A percentile compares a stretch with the other conserved stretches of the same genome.
These are phyloP conservation scores for Saccharomycopsis fermentans DNA, from an alignment of 805 yeast species.

Conservation along the genomic window DNA sequence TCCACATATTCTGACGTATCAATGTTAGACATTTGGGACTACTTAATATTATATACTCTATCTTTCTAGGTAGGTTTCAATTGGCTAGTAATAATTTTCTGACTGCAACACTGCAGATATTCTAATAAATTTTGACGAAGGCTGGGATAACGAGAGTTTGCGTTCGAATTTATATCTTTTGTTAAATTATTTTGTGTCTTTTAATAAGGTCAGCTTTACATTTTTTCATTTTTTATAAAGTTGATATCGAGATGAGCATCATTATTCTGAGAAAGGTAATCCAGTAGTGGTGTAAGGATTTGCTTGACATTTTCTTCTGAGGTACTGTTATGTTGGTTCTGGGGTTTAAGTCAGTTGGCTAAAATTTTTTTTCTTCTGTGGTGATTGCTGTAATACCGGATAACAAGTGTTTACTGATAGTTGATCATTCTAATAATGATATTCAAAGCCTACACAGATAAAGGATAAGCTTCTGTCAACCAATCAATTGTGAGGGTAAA, in stretches of 20 bases:
- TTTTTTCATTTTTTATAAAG: not conserved
- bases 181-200: not conserved
- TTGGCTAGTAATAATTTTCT: no score
- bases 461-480: not conserved
- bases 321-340: not conserved
- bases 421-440: not conserved
- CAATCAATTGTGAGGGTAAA: no score
- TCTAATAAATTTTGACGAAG: no score
- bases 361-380: not conserved
- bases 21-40: not conserved
- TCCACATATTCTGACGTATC: constrained; percentile 40
- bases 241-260: not conserved
- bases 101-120: no score
- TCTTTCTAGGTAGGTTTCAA: no score
- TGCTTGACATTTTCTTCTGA: not conserved
- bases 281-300: not conserved
- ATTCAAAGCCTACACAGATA: not conserved
- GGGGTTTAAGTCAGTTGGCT: no score
- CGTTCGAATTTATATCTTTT: no score
- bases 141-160: no score
- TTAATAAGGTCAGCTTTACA: not conserved
- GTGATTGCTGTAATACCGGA: not conserved
- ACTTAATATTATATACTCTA: no score
- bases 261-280: not conserved
- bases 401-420: not conserved